Base-by-base conservation (phyloP, 164 flowering plant species). In the Umbellularia californica region DNA sequence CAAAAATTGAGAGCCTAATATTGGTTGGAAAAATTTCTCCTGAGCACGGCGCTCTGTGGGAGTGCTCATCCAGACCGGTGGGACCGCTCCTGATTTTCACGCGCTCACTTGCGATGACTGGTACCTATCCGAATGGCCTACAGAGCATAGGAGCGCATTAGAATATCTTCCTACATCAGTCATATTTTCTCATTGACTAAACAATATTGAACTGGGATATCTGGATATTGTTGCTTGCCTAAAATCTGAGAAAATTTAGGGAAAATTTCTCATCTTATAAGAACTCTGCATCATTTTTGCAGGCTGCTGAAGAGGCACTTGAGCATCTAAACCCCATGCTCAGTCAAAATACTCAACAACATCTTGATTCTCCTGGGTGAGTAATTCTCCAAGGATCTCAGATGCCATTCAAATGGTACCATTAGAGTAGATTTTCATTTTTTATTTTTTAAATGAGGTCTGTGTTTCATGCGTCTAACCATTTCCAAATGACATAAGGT, bases 241-340 rank as follows among this genome's bases (percentile, higher is more conserved):
- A 20, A 17, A 35, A 20, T n/a, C 17, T 10, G 10, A 6, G 71
- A 69, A 69, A 47, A n/a, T 69, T 41, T 69, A 41, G 23, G 55
- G 13, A 41, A 13, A 47, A 17, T 52, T 69, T 69, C 23, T 69
- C 3, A n/a, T 69, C 71, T 47, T n/a, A 69, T n/a, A 69, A 20
- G 55, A 23, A 19, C 30, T 23, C 17, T 70, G 35, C 9, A 13
- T 7, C 72, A 72, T 81, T 67, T 76, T 19, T 28, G 71, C 76
- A 94, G 96, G 97, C 98, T 88, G 93, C 97, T 71, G 96, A 91
- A 69, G 90, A 84, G 71, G 95, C 97, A 14, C 91, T 92, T 66
- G 85, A 78, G 72, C 81, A 73, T 83, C 72, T 94, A 51, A 87
- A 78, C 70, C 73, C 89, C 70, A 85, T 76, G 83, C 82, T 80